Evolutionary conservation across 306 rosid genomes (phyloP), one percentile per base, ranked within the genome.

Genomic region (Inga oerstediana): DNA sequence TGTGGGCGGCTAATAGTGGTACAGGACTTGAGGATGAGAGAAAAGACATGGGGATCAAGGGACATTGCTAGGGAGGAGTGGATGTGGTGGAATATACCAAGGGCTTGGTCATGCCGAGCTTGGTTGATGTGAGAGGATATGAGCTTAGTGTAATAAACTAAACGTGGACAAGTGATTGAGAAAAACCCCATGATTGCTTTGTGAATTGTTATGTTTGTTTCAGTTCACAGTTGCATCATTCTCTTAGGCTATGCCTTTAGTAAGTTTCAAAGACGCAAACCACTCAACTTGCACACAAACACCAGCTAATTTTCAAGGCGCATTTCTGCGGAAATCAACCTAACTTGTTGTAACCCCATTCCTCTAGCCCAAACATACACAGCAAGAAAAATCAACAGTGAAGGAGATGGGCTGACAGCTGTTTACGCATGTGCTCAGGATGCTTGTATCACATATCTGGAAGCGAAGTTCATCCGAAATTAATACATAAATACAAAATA

Each of bases 21-120:
- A 88, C 97, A 94, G 77, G 98, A 94, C 83, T 92, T 94, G 83
- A 92, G 92, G 76, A 81, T 79, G 81, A 92, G 92, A 73, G 97
- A 91, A 91, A 92, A 88, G 76, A 94, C 93, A 65, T 94, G 98
- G 41, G 97, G 87, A 79, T 94, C 98, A 16, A 90, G 92, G 44
- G 82, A 44, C 43, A 92, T 86, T 19, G 82, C 75, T 9, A 86
- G 89, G 0, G 90, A 75, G 59, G 93, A 48, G 2, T 92, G 98
- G n/a, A 94, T 87, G 79, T 87, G 88, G 88, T 79, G 91, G 87
- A 94, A 94, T 45, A 89, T 83, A 45, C 86, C 6, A 16, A 94
- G 92, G 46, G 95, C 92, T 74, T 82, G 52, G 22, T 82, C 82
- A 66, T 94, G 98, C 9, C 77, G 83, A 14, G 91, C 91, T 52